Evolutionary conservation across 1,139 yeast species (phyloP), one percentile per base, ranked within the genome.

Genomic region (Candida tetrigidarum): DNA sequence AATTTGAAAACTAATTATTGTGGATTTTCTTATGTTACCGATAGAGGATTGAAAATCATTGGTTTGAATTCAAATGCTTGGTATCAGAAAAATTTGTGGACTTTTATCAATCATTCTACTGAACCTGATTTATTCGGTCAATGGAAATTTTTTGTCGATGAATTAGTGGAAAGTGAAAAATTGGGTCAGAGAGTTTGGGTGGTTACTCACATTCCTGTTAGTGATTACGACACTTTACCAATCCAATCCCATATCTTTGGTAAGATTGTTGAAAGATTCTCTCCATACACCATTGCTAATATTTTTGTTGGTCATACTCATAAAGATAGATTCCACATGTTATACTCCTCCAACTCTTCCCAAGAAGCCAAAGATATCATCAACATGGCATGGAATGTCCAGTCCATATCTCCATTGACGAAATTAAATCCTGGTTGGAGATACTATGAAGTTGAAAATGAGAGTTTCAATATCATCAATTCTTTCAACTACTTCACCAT

Each of bases 281-380:
- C 86, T 34, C 89, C 89, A 20, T 78, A 75, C 54, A 81, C 86
- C 10, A 81, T 85, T 60, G 86, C 90, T 9, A 84, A 78, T 42
- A 69, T 83, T 14, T 85, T 85, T 66, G 83, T 76, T 58, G 92
- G 90, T 16, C 91, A 84, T 58, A 84, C 89, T 7, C 92, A 85
- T 57, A 68, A 71, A 53, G 92, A 85, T 62, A 86, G 84, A 61
- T 84, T 83, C 66, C 75, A 78, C 42, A 68, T 85, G 8, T 62
- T 81, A 42, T 83, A 83, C 55, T 70, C 74, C 4, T 62, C 74
- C 20, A 65, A 69, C 45, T 54, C 67, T 25, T 57, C 69, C 22
- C 34, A 30, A 30, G 34, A 18, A 16, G 67, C 67, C 22, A 72
- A 67, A 3, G 72, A 72, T 38, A 80, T 79, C 3, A 54, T 83